Evolutionary conservation across 2,329 filamentous ascomycete genomes (phyloP).

Genomic region (Pseudocercospora fuligena): DNA sequence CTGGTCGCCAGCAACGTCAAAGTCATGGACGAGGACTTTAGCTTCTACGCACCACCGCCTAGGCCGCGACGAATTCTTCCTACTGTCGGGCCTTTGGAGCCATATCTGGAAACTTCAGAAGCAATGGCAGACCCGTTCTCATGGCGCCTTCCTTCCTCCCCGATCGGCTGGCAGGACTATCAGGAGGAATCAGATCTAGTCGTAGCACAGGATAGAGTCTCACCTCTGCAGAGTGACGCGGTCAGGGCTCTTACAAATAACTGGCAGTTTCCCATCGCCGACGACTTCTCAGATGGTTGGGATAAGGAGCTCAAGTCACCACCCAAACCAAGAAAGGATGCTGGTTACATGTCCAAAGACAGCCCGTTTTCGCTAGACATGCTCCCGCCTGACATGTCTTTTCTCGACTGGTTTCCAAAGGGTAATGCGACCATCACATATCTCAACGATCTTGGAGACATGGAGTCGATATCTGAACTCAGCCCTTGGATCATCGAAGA

Average conservation of each 20-base stretch:
- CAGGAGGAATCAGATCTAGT: not conserved
- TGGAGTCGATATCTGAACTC: conserved; percentile 44
- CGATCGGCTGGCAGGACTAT: not conserved
- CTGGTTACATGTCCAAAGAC: conserved; percentile 11
- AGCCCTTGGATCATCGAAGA: conserved; percentile 40
- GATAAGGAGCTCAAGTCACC: conserved; percentile 6
- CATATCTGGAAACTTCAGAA: not conserved
- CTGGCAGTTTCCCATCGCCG: not conserved
- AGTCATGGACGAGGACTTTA: not conserved
- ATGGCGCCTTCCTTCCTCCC: not conserved
- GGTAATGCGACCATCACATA: conserved; percentile 40
- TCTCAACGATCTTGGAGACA: conserved; percentile 38
- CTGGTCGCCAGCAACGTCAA: not conserved
- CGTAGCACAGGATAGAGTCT: not conserved
- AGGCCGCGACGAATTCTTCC: not conserved
- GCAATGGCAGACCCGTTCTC: not conserved
- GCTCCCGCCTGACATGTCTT: conserved; percentile 21
- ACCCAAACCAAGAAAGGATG: not conserved
- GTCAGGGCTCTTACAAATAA: not conserved
- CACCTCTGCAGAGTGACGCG: not conserved
- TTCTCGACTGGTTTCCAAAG: conserved; percentile 29
- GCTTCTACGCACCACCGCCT: not conserved
- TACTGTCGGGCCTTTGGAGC: not conserved
- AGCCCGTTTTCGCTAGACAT: conserved; percentile 15
- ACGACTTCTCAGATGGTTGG: not conserved